Evolutionary conservation across 108 stramenopile species (phyloP).

Genomic region (Parmales sp.): DNA sequence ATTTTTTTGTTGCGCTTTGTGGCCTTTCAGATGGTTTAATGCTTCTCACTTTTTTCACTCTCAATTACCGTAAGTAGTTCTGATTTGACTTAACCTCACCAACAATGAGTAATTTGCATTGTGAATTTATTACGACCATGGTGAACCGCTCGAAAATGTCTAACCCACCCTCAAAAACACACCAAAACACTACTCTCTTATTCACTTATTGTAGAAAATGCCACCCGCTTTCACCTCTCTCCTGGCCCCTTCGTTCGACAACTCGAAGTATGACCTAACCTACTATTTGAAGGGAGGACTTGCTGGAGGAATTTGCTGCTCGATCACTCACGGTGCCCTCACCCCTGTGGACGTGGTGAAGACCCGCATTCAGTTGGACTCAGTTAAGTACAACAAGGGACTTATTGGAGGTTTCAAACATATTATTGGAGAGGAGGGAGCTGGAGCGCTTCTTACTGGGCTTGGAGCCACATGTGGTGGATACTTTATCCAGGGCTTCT

Average conservation of each 20-base stretch:
- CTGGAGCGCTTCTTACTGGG: conserved; percentile 88
- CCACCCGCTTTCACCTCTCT: too few species aligned
- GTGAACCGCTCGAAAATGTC: too few species aligned
- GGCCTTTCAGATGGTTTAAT: too few species aligned
- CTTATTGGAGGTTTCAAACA: conserved; percentile 80
- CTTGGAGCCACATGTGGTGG: conserved; percentile 90
- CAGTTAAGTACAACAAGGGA: conserved; percentile 83
- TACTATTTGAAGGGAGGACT: conserved; percentile 76
- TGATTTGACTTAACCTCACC: too few species aligned
- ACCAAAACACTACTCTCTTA: too few species aligned
- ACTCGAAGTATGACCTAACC: conserved; percentile 51
- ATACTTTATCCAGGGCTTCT: conserved; percentile 97
- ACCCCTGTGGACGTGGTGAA: conserved; percentile 95
- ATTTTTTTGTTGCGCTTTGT: too few species aligned
- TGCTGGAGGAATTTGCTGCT: conserved; percentile 93
- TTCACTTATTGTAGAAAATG: too few species aligned
- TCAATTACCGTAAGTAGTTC: too few species aligned
- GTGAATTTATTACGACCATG: too few species aligned
- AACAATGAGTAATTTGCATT: too few species aligned
- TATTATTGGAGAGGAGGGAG: conserved; percentile 83
- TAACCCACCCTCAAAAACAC: too few species aligned
- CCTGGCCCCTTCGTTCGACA: conserved; percentile 10
- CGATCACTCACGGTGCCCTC: conserved; percentile 88
- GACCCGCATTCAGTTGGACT: conserved; percentile 90
- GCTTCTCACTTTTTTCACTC: too few species aligned